These are phyloP conservation scores for Ambrosia hybrid DNA, from an alignment of 140 eudicot genomes.

Conservation along the genomic window DNA sequence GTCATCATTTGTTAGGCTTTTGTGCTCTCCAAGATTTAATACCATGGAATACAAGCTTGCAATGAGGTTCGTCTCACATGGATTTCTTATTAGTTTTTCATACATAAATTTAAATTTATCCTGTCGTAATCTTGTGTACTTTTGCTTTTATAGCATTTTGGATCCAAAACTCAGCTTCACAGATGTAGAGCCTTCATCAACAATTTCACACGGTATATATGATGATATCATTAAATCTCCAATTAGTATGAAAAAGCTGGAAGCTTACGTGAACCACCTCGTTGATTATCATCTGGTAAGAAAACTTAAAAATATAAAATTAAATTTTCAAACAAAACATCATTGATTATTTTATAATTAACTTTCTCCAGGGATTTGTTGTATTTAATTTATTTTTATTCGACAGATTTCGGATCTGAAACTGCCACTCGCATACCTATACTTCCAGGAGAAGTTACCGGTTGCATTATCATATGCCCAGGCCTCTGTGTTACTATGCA, in stretches of 20 bases:
- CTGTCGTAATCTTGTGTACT: constrained; percentile 23
- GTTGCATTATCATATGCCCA: constrained; percentile 68
- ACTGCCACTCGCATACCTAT: constrained; percentile 57
- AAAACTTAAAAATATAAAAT: background rate
- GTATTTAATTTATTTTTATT: constrained; percentile 5
- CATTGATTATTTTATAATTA: background rate
- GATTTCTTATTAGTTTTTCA: constrained; percentile 16
- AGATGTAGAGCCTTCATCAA: constrained; percentile 49
- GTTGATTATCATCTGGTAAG: constrained; percentile 68
- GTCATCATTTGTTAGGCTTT: constrained; percentile 47
- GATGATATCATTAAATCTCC: constrained; percentile 46
- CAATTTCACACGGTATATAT: constrained; percentile 43
- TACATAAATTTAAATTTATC: background rate
- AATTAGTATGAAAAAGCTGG: constrained; percentile 57
- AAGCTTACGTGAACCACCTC: constrained; percentile 68
- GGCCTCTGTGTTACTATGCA: constrained; percentile 81
- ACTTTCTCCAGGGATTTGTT: background rate
- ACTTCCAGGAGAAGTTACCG: constrained; percentile 77
- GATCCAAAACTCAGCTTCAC: constrained; percentile 80
- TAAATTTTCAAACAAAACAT: background rate
- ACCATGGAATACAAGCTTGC: constrained; percentile 96
- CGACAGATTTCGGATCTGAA: constrained; percentile 66
- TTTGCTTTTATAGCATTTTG: constrained; percentile 54
- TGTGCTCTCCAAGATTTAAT: constrained; percentile 54
- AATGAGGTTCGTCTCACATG: constrained; percentile 60